phyloP scores from a whole-genome alignment of 768 basidiomycete genomes.

The Suillus sp. region DNA sequence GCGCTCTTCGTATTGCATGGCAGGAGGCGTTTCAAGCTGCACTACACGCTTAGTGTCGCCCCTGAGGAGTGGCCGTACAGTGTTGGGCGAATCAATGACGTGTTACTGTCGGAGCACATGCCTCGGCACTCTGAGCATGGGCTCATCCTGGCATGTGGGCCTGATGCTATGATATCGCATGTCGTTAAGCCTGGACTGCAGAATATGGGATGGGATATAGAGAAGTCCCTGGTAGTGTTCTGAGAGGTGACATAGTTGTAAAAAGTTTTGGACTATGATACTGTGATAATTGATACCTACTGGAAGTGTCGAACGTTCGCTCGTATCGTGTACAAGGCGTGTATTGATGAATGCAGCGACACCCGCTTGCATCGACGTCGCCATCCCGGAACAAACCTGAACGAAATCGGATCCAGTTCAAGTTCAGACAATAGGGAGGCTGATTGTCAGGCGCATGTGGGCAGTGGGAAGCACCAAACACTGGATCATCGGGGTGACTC shows the following conservation, averaged over 20 bases:
- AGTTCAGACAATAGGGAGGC: no score
- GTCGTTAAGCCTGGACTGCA: conserved; percentile 35
- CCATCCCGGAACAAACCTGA: no score
- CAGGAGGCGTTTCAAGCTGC: conserved; percentile 38
- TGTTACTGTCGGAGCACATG: conserved; percentile 42
- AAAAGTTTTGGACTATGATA: not conserved
- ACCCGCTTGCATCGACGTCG: no score
- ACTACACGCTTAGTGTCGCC: conserved; percentile 42
- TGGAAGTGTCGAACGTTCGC: no score
- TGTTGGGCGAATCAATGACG: conserved; percentile 41
- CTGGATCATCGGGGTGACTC: no score
- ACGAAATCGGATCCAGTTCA: no score
- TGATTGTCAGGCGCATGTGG: no score
- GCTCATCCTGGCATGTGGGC: conserved; percentile 54
- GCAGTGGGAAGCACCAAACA: no score
- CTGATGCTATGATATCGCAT: conserved; percentile 41
- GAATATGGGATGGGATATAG: conserved; percentile 39
- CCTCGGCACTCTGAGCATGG: conserved; percentile 41
- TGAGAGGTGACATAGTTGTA: conserved; percentile 18
- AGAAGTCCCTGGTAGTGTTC: conserved; percentile 37
- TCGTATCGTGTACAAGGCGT: no score
- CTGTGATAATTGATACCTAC: no score
- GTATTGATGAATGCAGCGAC: no score
- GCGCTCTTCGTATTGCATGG: conserved; percentile 32
- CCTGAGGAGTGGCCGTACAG: conserved; percentile 43